Percentiles rank a stretch among this genome's conserved stretches.
Conservation (phyloP, 2,329 filamentous ascomycete species). For the Pezicula carpinea region DNA sequence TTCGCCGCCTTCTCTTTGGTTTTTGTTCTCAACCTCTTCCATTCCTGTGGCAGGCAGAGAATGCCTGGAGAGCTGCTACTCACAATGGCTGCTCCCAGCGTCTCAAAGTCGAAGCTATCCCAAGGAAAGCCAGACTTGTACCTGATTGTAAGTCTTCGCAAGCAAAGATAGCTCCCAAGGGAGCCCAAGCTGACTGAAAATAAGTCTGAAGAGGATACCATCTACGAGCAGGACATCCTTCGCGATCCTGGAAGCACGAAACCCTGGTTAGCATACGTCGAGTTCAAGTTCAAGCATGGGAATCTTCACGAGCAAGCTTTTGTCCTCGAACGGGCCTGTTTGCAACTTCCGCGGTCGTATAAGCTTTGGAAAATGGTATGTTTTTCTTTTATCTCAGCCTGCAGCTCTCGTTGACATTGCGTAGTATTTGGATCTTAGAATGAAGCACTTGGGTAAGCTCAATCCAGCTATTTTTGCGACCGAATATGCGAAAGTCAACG, state of each 20-base stretch:
- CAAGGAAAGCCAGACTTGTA: constrained; percentile 29
- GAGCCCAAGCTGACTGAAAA: constrained; percentile 19
- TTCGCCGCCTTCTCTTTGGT: constrained; percentile 6
- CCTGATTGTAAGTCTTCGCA: constrained; percentile 28
- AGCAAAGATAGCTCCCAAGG: background rate
- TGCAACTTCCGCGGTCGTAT: constrained; percentile 87
- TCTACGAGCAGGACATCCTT: constrained; percentile 94
- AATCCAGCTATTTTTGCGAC: constrained; percentile 75
- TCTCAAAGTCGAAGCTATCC: constrained; percentile 25
- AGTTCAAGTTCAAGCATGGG: constrained; percentile 85
- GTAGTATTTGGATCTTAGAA: constrained; percentile 81
- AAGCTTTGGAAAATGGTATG: constrained; percentile 94
- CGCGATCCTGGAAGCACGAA: constrained; percentile 81
- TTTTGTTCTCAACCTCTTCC: constrained; percentile 2
- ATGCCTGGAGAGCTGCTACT: constrained; percentile 32
- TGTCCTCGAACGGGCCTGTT: constrained; percentile 85
- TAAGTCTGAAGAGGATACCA: constrained; percentile 79
- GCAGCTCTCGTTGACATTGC: constrained; percentile 11
- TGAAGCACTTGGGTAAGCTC: constrained; percentile 73
- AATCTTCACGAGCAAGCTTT: constrained; percentile 79
- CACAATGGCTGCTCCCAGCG: constrained; percentile 28
- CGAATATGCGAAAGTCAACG: constrained; percentile 91
- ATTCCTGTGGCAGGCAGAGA: constrained; percentile 22
- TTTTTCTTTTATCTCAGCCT: constrained; percentile 4
- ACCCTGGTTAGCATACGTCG: constrained; percentile 92